These are phyloP conservation scores for Trifolium repens DNA, from an alignment of 306 rosid species.

Conservation along the genomic window DNA sequence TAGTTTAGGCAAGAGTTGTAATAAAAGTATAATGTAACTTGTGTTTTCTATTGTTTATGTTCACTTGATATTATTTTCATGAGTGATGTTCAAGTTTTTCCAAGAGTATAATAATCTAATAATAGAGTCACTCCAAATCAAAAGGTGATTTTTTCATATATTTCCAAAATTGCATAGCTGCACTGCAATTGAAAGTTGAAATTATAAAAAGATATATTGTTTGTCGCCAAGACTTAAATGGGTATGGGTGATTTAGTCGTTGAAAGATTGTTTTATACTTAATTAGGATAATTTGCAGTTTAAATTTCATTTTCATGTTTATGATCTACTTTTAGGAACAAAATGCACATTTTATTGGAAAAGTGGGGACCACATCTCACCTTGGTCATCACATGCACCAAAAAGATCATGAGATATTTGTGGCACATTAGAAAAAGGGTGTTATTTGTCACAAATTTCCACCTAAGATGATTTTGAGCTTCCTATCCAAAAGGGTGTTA, in stretches of 20 bases:
- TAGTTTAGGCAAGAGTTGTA: neutral
- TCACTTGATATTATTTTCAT: neutral
- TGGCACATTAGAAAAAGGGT: neutral
- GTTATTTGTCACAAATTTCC: constrained; percentile 20
- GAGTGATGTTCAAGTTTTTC: neutral
- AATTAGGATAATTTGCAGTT: neutral
- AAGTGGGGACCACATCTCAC: constrained; percentile 2
- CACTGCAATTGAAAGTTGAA: neutral
- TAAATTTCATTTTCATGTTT: neutral
- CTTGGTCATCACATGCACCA: neutral
- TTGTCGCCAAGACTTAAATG: neutral
- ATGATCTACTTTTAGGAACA: neutral
- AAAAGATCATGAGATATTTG: constrained; percentile 2
- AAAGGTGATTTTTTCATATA: neutral
- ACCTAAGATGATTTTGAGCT: neutral
- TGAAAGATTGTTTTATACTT: neutral
- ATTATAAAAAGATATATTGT: neutral
- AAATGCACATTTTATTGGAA: neutral
- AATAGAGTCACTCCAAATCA: neutral
- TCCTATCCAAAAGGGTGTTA: neutral
- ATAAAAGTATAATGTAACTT: neutral
- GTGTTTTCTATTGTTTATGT: constrained; percentile 3
- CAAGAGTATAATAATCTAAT: neutral
- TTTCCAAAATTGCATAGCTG: neutral
- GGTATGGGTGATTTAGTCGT: neutral